Evolutionary conservation across 2,329 filamentous ascomycete genomes (phyloP), one percentile per base, ranked within the genome.

Genomic region (Colletotrichum lupini): DNA sequence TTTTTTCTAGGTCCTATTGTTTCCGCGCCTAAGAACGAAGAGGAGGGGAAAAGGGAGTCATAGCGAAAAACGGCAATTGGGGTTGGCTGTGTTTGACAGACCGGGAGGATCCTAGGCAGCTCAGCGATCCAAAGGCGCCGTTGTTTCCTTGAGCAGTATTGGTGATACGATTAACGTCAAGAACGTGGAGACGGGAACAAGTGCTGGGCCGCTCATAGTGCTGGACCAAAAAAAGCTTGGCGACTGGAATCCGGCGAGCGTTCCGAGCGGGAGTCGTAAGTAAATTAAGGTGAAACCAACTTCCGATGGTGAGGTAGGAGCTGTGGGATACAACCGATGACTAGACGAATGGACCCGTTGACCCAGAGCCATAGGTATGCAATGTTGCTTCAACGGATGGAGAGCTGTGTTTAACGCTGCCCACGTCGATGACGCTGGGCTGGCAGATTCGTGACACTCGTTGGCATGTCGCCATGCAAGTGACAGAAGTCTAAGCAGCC

Each of bases 221-320:
- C 60, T 65, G 67, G 60, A 42, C 60, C 56, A 42, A 61, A 42
- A 65, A 70, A 49, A 65, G 70, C 70, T 73, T 73, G 70, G 70
- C 70, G 56, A 35, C 32, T 65, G 42, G 61, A 42, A 55, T 32
- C 61, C 67, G 70, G 70, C 70, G 55, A 35, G 55, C 55, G 60
- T 73, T 70, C 70, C 70, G 67, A 70, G 56, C 57, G 60, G 60
- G 60, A 61, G 46, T 61, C 16, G 56, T 6, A 61, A 4, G 35
- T 46, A 70, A 22, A 65, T 49, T n/a, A 69, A 60, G 11, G 26
- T 73, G 70, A 69, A 73, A 69, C 69, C 11, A 30, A n/a, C 46
- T 63, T 49, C 19, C 56, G 16, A 67, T 35, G 19, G 30, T 30
- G 9, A 67, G 12, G 32, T 35, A 28, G 12, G 32, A 30, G 5